These are phyloP conservation scores for Fusarium algeriense DNA, from an alignment of 2,329 filamentous ascomycete species.

Conservation along the genomic window DNA sequence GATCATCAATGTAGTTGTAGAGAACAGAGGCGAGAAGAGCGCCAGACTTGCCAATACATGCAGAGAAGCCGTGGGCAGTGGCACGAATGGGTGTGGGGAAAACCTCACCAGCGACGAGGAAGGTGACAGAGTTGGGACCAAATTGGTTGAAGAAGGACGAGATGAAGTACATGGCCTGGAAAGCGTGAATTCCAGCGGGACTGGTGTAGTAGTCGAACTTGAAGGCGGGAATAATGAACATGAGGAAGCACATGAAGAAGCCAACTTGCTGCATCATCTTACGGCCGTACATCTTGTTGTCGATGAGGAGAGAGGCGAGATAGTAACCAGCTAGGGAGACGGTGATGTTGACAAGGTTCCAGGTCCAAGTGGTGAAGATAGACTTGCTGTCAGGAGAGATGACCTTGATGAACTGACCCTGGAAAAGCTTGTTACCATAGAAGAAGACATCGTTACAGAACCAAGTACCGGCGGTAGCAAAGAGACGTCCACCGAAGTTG, in stretches of 20 bases:
- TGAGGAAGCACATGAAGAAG: slow-evolving; percentile 92
- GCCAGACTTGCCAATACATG: slow-evolving; percentile 88
- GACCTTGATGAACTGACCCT: slow-evolving; percentile 87
- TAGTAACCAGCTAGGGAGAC: slow-evolving; percentile 93
- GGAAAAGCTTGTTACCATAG: slow-evolving; percentile 99
- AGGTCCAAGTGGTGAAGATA: slow-evolving; percentile 89
- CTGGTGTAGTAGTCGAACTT: slow-evolving; percentile 85
- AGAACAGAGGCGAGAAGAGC: slow-evolving; percentile 88
- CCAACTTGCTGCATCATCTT: slow-evolving; percentile 97
- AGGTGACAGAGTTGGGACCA: slow-evolving; percentile 94
- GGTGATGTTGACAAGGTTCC: slow-evolving; percentile 91
- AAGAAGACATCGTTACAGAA: slow-evolving; percentile 99
- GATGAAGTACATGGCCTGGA: slow-evolving; percentile 98
- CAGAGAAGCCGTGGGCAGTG: slow-evolving; percentile 94
- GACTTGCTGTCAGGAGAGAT: slow-evolving; percentile 77
- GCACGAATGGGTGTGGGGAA: slow-evolving; percentile 94
- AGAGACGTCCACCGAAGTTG: slow-evolving; percentile 86
- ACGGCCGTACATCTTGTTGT: slow-evolving; percentile 96
- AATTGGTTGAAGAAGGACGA: slow-evolving; percentile 99
- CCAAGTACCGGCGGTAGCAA: slow-evolving; percentile 91
- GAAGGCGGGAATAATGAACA: slow-evolving; percentile 93
- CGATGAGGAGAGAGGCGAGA: slow-evolving; percentile 86
- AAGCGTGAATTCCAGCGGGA: slow-evolving; percentile 79
- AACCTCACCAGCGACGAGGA: slow-evolving; percentile 96
- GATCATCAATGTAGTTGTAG: slow-evolving; percentile 92